Evolutionary conservation across 2,329 filamentous ascomycete genomes (phyloP), one percentile per base, ranked within the genome.

Genomic region (Coniochaeta hoffmannii): DNA sequence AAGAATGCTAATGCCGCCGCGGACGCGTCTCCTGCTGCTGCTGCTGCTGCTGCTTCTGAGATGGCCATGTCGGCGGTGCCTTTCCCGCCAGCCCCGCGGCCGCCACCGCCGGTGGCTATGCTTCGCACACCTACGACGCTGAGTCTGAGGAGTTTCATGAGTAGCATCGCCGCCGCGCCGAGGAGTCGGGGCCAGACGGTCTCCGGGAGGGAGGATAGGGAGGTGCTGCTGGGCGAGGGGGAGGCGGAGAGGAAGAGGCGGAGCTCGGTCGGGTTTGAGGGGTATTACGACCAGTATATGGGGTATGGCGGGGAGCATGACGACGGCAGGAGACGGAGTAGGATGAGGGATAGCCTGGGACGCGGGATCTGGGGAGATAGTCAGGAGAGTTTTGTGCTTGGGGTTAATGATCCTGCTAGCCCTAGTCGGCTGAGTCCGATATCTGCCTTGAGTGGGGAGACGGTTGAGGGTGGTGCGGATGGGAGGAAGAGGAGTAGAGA

Each of bases 331-430:
- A 50, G 59, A 30, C 35, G 53, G 22, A 57, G 55, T 53, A 19
- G 34, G 46, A 50, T 54, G 31, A 44, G 41, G 12, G 41, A 26
- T 24, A 57, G 57, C 32, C 19, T 46, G 36, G 51, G 35, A 4
- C 31, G 56, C 28, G 54, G 53, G 9, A 56, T 46, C 22, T 68
- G 65, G 64, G 57, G 58, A 10, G 59, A 64, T 34, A 68, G 64
- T 54, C 65, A 68, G 59, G 67, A 67, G 54, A 68, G 65, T 36
- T 63, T 68, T 31, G 66, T 68, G 28, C 55, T 66, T 24, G 65
- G 65, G 7, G 36, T 63, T 56, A 67, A 67, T 54, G 65, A 69
- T 46, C 65, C 66, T 0, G 58, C 64, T 17, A 66, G 63, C 46
- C 62, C 65, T 8, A 64, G 58, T 10, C 55, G 64, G 12, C 15